phyloP scores from a whole-genome alignment of 2,329 filamentous ascomycete genomes.

The Chrysoporthe cubensis region DNA sequence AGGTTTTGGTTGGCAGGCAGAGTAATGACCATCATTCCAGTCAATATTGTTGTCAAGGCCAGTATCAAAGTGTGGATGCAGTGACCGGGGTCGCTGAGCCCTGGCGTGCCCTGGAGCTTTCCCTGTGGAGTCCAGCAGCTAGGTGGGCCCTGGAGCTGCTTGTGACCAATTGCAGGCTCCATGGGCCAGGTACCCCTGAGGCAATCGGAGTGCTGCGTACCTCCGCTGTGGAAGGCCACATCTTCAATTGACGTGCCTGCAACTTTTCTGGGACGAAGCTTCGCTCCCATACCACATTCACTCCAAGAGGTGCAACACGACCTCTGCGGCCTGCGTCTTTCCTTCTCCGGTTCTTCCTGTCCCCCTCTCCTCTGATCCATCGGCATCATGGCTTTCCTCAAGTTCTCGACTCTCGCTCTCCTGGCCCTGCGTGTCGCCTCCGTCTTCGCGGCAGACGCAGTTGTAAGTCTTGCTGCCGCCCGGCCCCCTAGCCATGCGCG shows the following conservation, averaged over 20 bases:
- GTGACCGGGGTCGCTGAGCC: not conserved
- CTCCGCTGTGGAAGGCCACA: constrained; percentile 28
- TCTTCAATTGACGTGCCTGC: constrained; percentile 27
- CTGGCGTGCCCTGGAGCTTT: not conserved
- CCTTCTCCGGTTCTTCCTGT: constrained; percentile 22
- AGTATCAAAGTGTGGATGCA: not conserved
- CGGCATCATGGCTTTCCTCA: constrained; percentile 71
- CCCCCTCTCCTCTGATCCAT: constrained; percentile 31
- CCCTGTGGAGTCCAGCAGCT: not conserved
- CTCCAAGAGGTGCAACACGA: constrained; percentile 25
- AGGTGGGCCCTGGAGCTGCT: not conserved
- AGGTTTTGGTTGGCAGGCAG: no score
- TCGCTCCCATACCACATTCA: constrained; percentile 10
- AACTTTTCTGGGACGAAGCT: constrained; percentile 17
- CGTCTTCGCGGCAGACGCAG: constrained; percentile 62
- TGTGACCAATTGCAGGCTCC: not conserved
- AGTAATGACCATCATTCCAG: not conserved
- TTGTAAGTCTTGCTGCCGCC: constrained; percentile 53
- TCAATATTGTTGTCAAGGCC: not conserved
- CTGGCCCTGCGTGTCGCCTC: constrained; percentile 71
- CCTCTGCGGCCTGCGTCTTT: constrained; percentile 21
- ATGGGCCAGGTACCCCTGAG: not conserved
- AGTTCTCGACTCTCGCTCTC: constrained; percentile 72
- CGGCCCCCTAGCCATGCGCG: not conserved
- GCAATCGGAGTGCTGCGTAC: constrained; percentile 21